These are phyloP conservation scores for Drechslerella coelobrocha DNA, from an alignment of 2,329 filamentous ascomycete genomes.

Conservation along the genomic window DNA sequence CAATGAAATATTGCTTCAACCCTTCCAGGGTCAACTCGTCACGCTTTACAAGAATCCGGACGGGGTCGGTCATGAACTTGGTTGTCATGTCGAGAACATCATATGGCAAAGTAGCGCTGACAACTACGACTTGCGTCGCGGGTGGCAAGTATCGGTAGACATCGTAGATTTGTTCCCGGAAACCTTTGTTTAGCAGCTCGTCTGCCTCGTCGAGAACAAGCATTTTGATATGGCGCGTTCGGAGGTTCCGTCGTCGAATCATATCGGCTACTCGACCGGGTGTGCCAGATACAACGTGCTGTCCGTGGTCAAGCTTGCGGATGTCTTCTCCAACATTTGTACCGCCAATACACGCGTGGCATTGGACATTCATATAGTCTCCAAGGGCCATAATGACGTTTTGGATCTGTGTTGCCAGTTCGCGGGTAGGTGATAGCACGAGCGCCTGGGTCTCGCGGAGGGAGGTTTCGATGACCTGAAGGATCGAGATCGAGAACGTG, in stretches of 20 bases:
- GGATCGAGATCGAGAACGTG: conserved; percentile 94
- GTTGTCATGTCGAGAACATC: conserved; percentile 99
- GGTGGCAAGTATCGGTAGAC: conserved; percentile 96
- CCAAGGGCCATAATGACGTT: conserved; percentile 99
- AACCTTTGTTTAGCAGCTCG: conserved; percentile 86
- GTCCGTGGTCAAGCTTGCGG: conserved; percentile 93
- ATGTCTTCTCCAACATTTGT: conserved; percentile 99
- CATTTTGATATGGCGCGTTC: conserved; percentile 79
- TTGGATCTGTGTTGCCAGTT: conserved; percentile 97
- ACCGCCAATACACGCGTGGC: conserved; percentile 96
- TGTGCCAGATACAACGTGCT: conserved; percentile 96
- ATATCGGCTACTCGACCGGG: conserved; percentile 93
- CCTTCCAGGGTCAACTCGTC: conserved; percentile 97
- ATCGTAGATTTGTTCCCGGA: conserved; percentile 98
- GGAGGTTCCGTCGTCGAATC: conserved; percentile 76
- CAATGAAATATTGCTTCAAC: conserved; percentile 98
- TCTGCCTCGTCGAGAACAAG: conserved; percentile 78
- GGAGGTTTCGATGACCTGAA: conserved; percentile 93
- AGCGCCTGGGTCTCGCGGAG: conserved; percentile 93
- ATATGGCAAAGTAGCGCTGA: conserved; percentile 94
- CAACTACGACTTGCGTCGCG: conserved; percentile 96
- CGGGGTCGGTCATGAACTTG: conserved; percentile 99
- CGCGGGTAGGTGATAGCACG: conserved; percentile 92
- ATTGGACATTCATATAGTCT: conserved; percentile 99
- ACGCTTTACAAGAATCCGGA: conserved; percentile 96